Percentiles rank a stretch among this genome's conserved stretches.
Conservation (phyloP, 2,329 filamentous ascomycete genomes). For the Paraphaeosphaeria minitans region DNA sequence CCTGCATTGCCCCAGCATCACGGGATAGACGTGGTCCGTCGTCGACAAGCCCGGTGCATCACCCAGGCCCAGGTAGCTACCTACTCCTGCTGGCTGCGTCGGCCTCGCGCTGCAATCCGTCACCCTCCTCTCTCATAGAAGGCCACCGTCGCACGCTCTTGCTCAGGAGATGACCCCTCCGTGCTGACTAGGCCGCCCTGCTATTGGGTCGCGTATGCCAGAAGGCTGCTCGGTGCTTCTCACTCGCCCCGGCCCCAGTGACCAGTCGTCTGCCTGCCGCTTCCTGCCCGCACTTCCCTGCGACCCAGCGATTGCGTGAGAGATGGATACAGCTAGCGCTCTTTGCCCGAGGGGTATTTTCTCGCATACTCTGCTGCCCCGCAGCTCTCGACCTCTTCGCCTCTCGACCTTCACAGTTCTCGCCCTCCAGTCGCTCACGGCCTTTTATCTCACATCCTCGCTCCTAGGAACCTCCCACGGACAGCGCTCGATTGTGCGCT, state of each 20-base stretch:
- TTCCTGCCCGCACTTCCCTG: no score
- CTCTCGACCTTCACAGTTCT: slow-evolving; percentile 6
- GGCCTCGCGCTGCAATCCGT: slow-evolving; percentile 1
- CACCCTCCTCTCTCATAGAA: slow-evolving; percentile 9
- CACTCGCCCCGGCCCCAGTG: slow-evolving; percentile 11
- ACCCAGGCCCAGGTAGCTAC: slow-evolving; percentile 11
- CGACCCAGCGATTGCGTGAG: slow-evolving; percentile 22
- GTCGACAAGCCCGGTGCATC: slow-evolving; percentile 10
- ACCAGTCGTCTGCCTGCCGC: slow-evolving; percentile 8
- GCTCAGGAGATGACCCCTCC: slow-evolving; percentile 1
- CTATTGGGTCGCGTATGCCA: slow-evolving; percentile 8
- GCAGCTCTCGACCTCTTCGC: slow-evolving; percentile 16
- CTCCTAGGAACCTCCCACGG: slow-evolving; percentile 20
- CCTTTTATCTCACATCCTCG: slow-evolving; percentile 9
- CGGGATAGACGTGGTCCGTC: slow-evolving; percentile 23
- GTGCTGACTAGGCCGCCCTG: background rate
- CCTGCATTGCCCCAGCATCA: slow-evolving; percentile 41
- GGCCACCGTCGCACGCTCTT: slow-evolving; percentile 8
- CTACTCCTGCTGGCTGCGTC: slow-evolving; percentile 13
- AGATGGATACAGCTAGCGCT: slow-evolving; percentile 28
- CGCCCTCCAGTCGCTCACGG: slow-evolving; percentile 6
- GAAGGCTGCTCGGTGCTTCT: slow-evolving; percentile 7
- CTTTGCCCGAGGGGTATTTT: slow-evolving; percentile 26
- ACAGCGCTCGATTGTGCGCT: slow-evolving; percentile 31
- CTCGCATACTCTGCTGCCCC: slow-evolving; percentile 24